Base-by-base conservation (phyloP, 257 asterid genomes). In the Nicotiana undulata region DNA sequence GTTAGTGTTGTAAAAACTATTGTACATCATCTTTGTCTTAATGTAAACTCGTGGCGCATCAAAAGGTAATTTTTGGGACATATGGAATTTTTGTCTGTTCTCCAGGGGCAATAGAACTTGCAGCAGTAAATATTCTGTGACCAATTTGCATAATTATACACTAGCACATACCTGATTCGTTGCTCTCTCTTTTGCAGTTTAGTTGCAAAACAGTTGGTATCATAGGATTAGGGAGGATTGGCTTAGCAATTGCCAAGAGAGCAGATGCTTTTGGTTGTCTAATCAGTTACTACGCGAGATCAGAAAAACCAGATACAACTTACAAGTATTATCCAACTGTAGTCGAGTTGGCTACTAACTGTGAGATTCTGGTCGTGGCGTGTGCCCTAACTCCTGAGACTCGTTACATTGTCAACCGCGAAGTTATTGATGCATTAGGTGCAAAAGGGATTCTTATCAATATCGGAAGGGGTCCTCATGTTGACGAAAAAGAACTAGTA, bases 181-280 rank as follows among this genome's bases (percentile, higher is more conserved):
- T 2, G 63, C 22, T 77, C 28, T 70, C 58, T 37, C 6, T 76
- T 70, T 82, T 88, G 80, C 91, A 93, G 97, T 91, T 91, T 82
- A 89, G 92, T 28, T 93, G 97, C 63, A 90, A 93, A 82, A 77
- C 88, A 55, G 88, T 93, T 63, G 95, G 97, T 20, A 90, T 91
- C 55, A 84, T 93, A 67, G 97, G 97, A 32, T 56, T 93, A 18
- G 97, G 97, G 58, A 84, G 97, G 79, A 91, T 93, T 16, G 97
- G 97, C 31, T 82, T 83, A 49, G 97, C 97, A 56, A 63, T 93
- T 31, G 93, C 97, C n/a, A 88, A 88, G 83, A 82, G 97, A 83
- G 92, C 91, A 10, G 89, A 86, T 83, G 93, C 90, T 31, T 93
- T 93, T 53, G 89, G 85, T 26, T 93, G 97, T 59, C 84, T 94